Evolutionary conservation across 164 flowering plant species (phyloP).

Genomic region (Stephania yunnanensis): DNA sequence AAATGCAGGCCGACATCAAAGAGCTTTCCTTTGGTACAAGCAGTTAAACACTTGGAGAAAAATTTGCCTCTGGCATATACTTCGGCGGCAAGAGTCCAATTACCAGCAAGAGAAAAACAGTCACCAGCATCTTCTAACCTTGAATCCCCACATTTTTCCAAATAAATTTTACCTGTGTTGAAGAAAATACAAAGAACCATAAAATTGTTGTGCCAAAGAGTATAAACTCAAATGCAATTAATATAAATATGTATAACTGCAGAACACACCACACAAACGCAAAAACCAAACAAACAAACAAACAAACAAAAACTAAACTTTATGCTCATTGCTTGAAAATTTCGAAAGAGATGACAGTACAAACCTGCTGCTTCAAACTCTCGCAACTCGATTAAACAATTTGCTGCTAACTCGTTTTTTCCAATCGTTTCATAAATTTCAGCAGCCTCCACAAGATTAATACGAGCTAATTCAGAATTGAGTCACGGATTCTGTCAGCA

Average conservation of each 20-base stretch:
- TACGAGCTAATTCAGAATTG: slow-evolving; percentile 37
- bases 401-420: slow-evolving; percentile 52
- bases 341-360: neutral
- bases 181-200: neutral
- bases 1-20: slow-evolving; percentile 45
- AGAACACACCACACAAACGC: neutral
- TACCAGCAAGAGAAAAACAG: slow-evolving; percentile 37
- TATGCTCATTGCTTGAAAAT: neutral
- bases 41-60: slow-evolving; percentile 37
- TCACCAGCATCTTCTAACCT: slow-evolving; percentile 46
- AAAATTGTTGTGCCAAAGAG: neutral
- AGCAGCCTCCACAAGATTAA: slow-evolving; percentile 45
- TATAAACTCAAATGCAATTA: neutral
- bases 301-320: neutral
- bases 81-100: slow-evolving; percentile 42
- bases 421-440: slow-evolving; percentile 58
- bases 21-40: slow-evolving; percentile 34
- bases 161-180: slow-evolving; percentile 29
- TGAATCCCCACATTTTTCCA: slow-evolving; percentile 38
- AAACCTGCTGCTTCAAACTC: slow-evolving; percentile 61
- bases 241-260: neutral
- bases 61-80: slow-evolving; percentile 37
- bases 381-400: slow-evolving; percentile 44
- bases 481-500: slow-evolving; percentile 36
- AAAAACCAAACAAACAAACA: neutral